Evolutionary conservation across 129 eudicot genomes (phyloP), one percentile per base, ranked within the genome.

Genomic region (Flaveria brownii): DNA sequence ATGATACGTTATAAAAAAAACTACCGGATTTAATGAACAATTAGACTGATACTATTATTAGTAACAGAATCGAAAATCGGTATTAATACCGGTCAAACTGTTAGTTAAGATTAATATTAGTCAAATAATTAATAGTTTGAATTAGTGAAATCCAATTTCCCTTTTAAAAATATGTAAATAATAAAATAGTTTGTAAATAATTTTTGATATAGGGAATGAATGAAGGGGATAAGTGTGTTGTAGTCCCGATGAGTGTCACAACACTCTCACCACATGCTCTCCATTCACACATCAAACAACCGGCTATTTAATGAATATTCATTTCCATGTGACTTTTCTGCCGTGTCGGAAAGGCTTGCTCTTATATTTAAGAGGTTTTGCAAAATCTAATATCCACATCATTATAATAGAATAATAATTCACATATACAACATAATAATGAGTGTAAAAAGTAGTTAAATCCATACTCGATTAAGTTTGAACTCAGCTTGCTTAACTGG

Each of bases 271-370:
- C 80, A 75, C 63, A 50, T 64, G 73, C 49, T 26, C 39, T 47
- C 63, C n/a, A 20, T 76, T 47, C 80, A 49, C 51, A 76, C 71
- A 43, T 26, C 47, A 61, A 60, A 30, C 28, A 61, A 25, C 78
- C 59, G 70, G 71, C 47, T 57, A 70, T 70, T 78, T 47, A 78
- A 78, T 78, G 77, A 71, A 33, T 9, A 71, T 22, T 70, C 64
- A 7, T 36, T 62, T 59, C 76, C 82, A 78, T 78, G 78, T 78
- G 82, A 62, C 15, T 49, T 8, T 60, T 62, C 66, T 78, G 76
- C 69, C 77, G 18, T 59, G 49, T 70, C 70, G 63, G 71, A 30
- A 75, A 17, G 62, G 20, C 47, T 61, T n/a, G 46, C 20, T 42
- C 22, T 49, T 50, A 1, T 49, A 47, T 70, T 49, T 14, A 23